Evolutionary conservation across 768 basidiomycete species (phyloP), one percentile per base, ranked within the genome.

Genomic region (Xanthoconium stramineum): DNA sequence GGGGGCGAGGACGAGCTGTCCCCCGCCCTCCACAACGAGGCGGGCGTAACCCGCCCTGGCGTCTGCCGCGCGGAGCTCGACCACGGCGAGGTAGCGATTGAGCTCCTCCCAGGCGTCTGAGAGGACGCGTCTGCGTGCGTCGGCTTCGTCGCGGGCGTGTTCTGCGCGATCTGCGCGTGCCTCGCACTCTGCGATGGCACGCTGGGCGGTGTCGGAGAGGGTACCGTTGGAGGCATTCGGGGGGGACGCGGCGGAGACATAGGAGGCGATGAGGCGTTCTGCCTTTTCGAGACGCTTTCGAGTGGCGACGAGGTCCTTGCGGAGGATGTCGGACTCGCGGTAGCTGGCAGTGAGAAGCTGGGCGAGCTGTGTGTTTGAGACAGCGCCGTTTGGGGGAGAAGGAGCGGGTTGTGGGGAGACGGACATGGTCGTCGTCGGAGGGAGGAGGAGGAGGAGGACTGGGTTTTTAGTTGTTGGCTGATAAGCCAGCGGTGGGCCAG

Each of bases 361-460:
- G 14, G 85, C 84, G 63, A 88, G 82, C 55, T 81, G 78, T 1
- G 83, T 72, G 61, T 82, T 75, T 17, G 78, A 76, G 29, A 63
- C 38, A 29, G 65, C 11, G 4, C 57, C 60, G 35, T 61, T 62
- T 0, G 69, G 58, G 2, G 68, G 65, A 0, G 57, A 40, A 47
- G 37, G 33, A 12, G 33, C 6, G 4, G 30, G 44, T 6, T 45
- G 44, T 28, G 43, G 40, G 40, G 43, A 44, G 43, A 44, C 24
- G 28, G 43, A 44, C 28, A 29, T 28, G 43, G 24, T 42, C 40
- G 40, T 42, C 40, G 43, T 29, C 24, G 13, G 9, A 28, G 17
- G 15, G 44, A 30, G 40, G 50, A 24, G 30, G 40, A 40, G 50
- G 40, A 13, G 35, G 37, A 19, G 50, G 38, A 32, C 39, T 14